Percentiles rank a stretch among this genome's conserved stretches.
phyloP scores from a whole-genome alignment of 2,329 filamentous ascomycete species.

The Colletotrichum orbiculare region DNA sequence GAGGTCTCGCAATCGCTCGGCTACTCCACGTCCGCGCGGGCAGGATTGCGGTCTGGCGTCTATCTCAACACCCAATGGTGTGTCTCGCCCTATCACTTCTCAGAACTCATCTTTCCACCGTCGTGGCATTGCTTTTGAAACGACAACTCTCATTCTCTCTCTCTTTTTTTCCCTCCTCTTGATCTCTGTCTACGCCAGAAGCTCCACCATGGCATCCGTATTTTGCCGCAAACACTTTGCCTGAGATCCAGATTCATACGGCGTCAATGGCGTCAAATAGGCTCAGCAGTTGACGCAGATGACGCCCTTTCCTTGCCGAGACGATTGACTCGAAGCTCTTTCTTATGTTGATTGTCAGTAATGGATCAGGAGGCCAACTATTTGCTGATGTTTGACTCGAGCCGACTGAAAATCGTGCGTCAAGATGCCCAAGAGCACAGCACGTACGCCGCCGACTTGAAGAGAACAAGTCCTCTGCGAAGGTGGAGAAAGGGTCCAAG shows the following conservation, averaged over 20 bases:
- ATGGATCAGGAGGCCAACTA: slow-evolving; percentile 26
- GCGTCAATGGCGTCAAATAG: slow-evolving; percentile 35
- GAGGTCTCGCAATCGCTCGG: slow-evolving; percentile 27
- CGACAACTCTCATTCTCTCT: slow-evolving; percentile 13
- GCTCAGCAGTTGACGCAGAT: slow-evolving; percentile 29
- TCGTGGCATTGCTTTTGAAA: slow-evolving; percentile 31
- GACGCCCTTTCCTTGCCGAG: slow-evolving; percentile 26
- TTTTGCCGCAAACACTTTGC: slow-evolving; percentile 15
- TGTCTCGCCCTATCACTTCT: slow-evolving; percentile 36
- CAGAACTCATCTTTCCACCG: slow-evolving; percentile 28
- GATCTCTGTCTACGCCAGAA: neutral
- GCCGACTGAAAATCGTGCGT: slow-evolving; percentile 2
- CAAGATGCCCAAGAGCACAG: no score
- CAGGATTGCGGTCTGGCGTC: slow-evolving; percentile 27
- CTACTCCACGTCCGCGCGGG: slow-evolving; percentile 27
- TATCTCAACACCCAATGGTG: slow-evolving; percentile 24
- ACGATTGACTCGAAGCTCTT: slow-evolving; percentile 33
- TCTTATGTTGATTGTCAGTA: slow-evolving; percentile 22
- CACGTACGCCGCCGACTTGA: slow-evolving; percentile 1
- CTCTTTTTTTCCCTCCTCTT: neutral
- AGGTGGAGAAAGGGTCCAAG: slow-evolving; percentile 36
- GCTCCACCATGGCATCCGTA: slow-evolving; percentile 5
- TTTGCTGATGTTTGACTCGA: slow-evolving; percentile 13
- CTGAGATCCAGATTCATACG: slow-evolving; percentile 10
- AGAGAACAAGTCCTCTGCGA: slow-evolving; percentile 19